These are phyloP conservation scores for Leptomonas seymouri DNA, from an alignment of 208 protist genomes.

Conservation along the genomic window DNA sequence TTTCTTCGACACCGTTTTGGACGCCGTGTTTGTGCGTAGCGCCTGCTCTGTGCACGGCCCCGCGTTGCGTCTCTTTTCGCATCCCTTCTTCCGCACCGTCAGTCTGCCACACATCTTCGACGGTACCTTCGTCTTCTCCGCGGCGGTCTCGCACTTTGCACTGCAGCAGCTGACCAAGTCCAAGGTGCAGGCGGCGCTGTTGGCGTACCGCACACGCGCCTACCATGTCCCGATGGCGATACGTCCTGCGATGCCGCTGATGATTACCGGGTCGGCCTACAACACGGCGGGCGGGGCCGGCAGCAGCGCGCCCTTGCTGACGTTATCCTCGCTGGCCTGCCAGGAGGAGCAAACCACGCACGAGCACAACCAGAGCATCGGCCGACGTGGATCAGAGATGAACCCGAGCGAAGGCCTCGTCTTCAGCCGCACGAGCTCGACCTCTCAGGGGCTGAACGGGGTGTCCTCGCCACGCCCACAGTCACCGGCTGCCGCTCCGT, in stretches of 20 bases:
- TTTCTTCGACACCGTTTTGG: constrained; percentile 66
- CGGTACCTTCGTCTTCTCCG: constrained; percentile 48
- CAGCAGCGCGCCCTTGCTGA: constrained; percentile 35
- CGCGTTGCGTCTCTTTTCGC: constrained; percentile 45
- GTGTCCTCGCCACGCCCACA: constrained; percentile 33
- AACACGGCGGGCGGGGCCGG: constrained; percentile 32
- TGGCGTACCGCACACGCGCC: constrained; percentile 48
- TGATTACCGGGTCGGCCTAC: constrained; percentile 52
- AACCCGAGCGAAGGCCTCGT: constrained; percentile 30
- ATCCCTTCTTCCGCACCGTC: constrained; percentile 69
- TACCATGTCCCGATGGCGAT: constrained; percentile 33
- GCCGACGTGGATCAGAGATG: background rate
- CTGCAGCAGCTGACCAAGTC: constrained; percentile 48
- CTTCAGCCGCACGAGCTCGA: constrained; percentile 31
- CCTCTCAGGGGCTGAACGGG: constrained; percentile 19
- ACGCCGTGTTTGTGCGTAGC: constrained; percentile 42
- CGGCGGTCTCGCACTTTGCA: constrained; percentile 43
- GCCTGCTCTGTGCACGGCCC: constrained; percentile 52
- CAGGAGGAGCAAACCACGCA: constrained; percentile 27
- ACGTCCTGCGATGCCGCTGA: constrained; percentile 41
- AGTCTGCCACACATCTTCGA: constrained; percentile 67
- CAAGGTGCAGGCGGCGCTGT: constrained; percentile 47
- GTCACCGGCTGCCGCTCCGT: constrained; percentile 27
- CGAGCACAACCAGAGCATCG: constrained; percentile 13
- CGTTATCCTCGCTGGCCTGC: constrained; percentile 36